Conservation (phyloP, 305 asterid species). For the Fraxinus dipetala region DNA sequence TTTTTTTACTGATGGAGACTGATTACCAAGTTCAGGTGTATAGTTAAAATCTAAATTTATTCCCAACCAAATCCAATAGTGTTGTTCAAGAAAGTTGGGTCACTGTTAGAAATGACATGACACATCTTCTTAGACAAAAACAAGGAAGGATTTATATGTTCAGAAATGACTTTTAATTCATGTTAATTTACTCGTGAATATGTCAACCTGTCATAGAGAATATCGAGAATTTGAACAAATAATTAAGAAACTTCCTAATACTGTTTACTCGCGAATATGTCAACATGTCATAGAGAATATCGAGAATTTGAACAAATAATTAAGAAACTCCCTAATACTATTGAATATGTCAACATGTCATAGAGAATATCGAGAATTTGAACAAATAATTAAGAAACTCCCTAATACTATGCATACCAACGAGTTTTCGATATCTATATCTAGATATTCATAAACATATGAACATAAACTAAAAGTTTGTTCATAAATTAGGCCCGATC, state of each 20-base stretch:
- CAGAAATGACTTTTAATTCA: neutral
- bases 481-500: neutral
- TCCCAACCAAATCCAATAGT: slow-evolving; percentile 11
- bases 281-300: too few relatives aligned
- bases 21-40: slow-evolving; percentile 27
- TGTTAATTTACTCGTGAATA: neutral
- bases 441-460: neutral
- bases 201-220: too few relatives aligned
- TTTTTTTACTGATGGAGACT: slow-evolving; percentile 22
- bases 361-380: neutral
- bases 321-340: too few relatives aligned
- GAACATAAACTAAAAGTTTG: neutral
- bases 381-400: neutral
- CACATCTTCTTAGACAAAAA: neutral
- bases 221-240: too few relatives aligned
- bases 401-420: neutral
- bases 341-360: neutral
- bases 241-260: too few relatives aligned
- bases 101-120: neutral
- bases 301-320: too few relatives aligned
- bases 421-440: neutral
- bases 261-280: neutral
- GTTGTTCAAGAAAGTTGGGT: slow-evolving; percentile 9
- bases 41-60: slow-evolving; percentile 18
- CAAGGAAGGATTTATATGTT: neutral